Conservation (phyloP, 2,329 filamentous ascomycete species). For the Fusarium succisae region DNA sequence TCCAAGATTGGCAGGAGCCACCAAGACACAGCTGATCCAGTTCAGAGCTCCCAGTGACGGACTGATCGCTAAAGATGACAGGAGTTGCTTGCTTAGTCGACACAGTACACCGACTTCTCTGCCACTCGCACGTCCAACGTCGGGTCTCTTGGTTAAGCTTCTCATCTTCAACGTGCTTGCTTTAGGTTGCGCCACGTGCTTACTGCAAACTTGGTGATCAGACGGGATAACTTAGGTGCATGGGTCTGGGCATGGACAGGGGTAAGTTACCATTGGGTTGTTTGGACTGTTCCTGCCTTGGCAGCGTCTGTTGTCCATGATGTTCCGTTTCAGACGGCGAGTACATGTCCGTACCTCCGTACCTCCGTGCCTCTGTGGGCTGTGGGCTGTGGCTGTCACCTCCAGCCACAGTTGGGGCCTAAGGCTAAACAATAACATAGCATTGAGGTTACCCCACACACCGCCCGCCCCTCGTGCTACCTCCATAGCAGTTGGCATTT, state of each 20-base stretch:
- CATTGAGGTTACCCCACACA: constrained; percentile 28
- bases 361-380: background rate
- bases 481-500: constrained; percentile 23
- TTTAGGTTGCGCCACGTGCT: constrained; percentile 25
- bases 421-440: constrained; percentile 16
- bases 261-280: background rate
- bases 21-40: constrained; percentile 4
- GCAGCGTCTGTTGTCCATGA: background rate
- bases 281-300: constrained; percentile 17
- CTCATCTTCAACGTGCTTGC: constrained; percentile 23
- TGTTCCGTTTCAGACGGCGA: constrained; percentile 28
- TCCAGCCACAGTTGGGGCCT: constrained; percentile 31
- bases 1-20: background rate
- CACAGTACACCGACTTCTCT: background rate
- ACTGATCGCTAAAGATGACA: background rate
- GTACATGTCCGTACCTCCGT: background rate
- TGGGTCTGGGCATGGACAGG: constrained; percentile 8
- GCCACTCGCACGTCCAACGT: background rate
- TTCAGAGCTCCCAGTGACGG: constrained; percentile 19
- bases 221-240: background rate
- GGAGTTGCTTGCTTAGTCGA: background rate
- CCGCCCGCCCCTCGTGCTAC: background rate
- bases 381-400: background rate
- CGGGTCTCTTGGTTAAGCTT: constrained; percentile 17
- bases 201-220: constrained; percentile 3